Evolutionary conservation across 352 stramenopile genomes (phyloP).

Genomic region (Ophiocytium majus): DNA sequence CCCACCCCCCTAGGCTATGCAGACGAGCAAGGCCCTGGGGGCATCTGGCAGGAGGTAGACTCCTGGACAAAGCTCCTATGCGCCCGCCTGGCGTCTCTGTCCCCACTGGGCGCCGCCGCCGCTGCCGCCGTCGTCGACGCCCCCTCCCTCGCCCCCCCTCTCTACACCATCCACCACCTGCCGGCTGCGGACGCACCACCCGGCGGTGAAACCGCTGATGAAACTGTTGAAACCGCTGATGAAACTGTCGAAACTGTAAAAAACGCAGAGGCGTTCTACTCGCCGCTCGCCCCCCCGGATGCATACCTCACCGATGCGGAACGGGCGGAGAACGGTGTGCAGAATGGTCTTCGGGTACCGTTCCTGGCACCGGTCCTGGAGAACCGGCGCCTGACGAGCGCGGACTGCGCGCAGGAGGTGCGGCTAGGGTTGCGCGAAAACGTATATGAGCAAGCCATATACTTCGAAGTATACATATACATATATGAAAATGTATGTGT

Average conservation of each 20-base stretch:
- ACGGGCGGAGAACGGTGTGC: neutral
- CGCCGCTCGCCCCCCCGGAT: neutral
- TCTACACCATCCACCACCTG: constrained; percentile 26
- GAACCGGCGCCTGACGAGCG: constrained; percentile 22
- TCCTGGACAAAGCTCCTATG: constrained; percentile 41
- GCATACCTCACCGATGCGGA: constrained; percentile 12
- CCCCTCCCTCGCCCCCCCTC: constrained; percentile 24
- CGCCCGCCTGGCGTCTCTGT: neutral
- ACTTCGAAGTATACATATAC: too few species aligned
- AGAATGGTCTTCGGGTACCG: too few species aligned
- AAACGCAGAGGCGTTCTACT: neutral
- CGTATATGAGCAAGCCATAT: too few species aligned
- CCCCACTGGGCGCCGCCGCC: neutral
- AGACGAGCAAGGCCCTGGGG: constrained; percentile 51
- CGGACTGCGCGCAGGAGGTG: neutral
- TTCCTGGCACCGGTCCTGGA: constrained; percentile 20
- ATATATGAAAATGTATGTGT: too few species aligned
- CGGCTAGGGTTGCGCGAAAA: too few species aligned
- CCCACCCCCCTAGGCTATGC: too few species aligned
- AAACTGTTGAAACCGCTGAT: neutral
- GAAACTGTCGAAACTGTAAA: too few species aligned
- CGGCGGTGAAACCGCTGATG: neutral
- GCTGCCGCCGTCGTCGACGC: constrained; percentile 27
- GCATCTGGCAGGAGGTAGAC: constrained; percentile 54
- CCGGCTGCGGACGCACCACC: neutral